These are phyloP conservation scores for Daedaleopsis nitida DNA, from an alignment of 768 basidiomycete genomes.

Conservation along the genomic window DNA sequence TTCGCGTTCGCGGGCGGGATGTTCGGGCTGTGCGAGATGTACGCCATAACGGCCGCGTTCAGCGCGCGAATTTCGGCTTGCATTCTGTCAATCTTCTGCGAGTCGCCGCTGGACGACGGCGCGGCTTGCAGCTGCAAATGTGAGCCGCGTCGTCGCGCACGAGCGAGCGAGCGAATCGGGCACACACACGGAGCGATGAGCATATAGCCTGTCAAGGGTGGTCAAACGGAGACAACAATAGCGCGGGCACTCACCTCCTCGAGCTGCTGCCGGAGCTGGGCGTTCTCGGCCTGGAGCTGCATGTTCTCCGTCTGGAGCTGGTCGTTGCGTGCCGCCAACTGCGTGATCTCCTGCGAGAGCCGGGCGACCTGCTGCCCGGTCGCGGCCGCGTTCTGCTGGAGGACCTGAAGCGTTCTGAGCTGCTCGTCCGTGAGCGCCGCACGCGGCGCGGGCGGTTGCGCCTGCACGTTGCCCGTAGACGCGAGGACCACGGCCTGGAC, in stretches of 20 bases:
- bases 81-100: slow-evolving; percentile 13
- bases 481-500: slow-evolving; percentile 12
- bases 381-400: slow-evolving; percentile 16
- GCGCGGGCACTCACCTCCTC: slow-evolving; percentile 6
- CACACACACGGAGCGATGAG: too few relatives aligned
- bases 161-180: too few relatives aligned
- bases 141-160: background rate
- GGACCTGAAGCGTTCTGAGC: slow-evolving; percentile 10
- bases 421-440: slow-evolving; percentile 11
- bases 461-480: slow-evolving; percentile 11
- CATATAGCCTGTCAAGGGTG: background rate
- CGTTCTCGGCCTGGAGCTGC: slow-evolving; percentile 10
- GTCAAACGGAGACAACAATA: background rate
- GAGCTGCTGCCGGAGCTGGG: slow-evolving; percentile 15
- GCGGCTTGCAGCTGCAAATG: background rate
- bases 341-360: slow-evolving; percentile 16
- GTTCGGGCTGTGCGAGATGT: slow-evolving; percentile 4
- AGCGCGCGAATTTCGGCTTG: slow-evolving; percentile 15
- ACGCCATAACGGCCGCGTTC: slow-evolving; percentile 17
- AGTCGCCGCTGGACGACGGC: slow-evolving; percentile 7
- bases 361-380: slow-evolving; percentile 17
- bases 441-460: slow-evolving; percentile 5
- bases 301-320: slow-evolving; percentile 14
- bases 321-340: slow-evolving; percentile 10
- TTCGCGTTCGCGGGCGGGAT: background rate